phyloP scores from a whole-genome alignment of 2,329 filamentous ascomycete species.

The Neonectria faginata region DNA sequence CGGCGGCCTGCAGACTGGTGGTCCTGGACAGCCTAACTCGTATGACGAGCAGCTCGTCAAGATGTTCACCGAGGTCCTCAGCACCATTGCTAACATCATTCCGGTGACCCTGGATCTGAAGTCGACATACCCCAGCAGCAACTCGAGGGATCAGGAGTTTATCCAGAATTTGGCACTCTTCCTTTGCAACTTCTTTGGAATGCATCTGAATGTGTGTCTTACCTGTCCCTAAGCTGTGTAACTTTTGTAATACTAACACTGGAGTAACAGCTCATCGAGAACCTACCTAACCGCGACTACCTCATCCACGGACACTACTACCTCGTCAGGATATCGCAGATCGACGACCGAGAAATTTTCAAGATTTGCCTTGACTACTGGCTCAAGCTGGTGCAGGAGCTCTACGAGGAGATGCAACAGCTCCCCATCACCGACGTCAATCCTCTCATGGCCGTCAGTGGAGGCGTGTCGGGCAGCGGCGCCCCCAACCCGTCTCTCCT shows the following conservation, averaged over 20 bases:
- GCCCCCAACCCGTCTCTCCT: slow-evolving; percentile 88
- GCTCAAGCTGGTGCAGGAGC: slow-evolving; percentile 97
- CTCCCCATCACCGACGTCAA: slow-evolving; percentile 94
- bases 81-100: slow-evolving; percentile 92
- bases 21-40: slow-evolving; percentile 71
- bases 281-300: slow-evolving; percentile 93
- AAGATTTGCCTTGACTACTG: slow-evolving; percentile 99
- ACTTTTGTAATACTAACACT: slow-evolving; percentile 31
- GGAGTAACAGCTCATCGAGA: slow-evolving; percentile 81
- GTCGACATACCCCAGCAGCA: slow-evolving; percentile 89
- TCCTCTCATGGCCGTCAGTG: slow-evolving; percentile 83
- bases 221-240: slow-evolving; percentile 21
- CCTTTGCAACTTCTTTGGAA: slow-evolving; percentile 95
- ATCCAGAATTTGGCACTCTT: slow-evolving; percentile 97
- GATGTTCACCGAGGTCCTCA: slow-evolving; percentile 98
- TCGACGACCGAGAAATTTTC: slow-evolving; percentile 98
- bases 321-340: slow-evolving; percentile 97
- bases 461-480: slow-evolving; percentile 79
- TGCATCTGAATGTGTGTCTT: slow-evolving; percentile 80
- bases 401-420: slow-evolving; percentile 99
- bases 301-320: slow-evolving; percentile 98
- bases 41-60: slow-evolving; percentile 97
- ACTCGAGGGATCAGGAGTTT: slow-evolving; percentile 94
- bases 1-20: slow-evolving; percentile 88
- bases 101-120: slow-evolving; percentile 91